A percentile compares a stretch with the other conserved stretches of the same genome.
These are phyloP conservation scores for Caryopteris hybrid DNA, from an alignment of 305 asterid genomes.

Conservation along the genomic window DNA sequence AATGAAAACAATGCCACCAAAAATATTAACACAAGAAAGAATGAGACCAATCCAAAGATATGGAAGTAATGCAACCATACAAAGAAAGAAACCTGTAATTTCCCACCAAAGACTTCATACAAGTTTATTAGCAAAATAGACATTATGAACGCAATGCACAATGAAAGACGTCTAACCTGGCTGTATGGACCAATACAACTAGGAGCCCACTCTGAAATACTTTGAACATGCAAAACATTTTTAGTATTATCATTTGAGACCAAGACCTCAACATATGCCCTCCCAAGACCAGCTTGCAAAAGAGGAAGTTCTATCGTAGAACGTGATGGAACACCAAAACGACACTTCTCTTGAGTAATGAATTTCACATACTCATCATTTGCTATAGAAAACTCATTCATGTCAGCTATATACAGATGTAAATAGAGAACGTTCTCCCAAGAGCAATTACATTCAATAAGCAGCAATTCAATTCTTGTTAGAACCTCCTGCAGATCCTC, in stretches of 20 bases:
- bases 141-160: not conserved
- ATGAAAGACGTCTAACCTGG: conserved; percentile 55
- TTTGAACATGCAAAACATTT: conserved; percentile 91
- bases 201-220: conserved; percentile 98
- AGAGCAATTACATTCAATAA: conserved; percentile 48
- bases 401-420: conserved; percentile 78
- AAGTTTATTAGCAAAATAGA: conserved; percentile 6
- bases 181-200: conserved; percentile 98
- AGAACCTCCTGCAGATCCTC: conserved; percentile 65
- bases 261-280: conserved; percentile 79
- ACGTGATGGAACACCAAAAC: conserved; percentile 93
- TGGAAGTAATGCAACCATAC: not conserved
- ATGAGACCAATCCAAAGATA: not conserved
- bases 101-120: not conserved
- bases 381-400: conserved; percentile 66
- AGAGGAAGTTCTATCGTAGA: conserved; percentile 92
- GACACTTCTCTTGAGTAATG: conserved; percentile 86
- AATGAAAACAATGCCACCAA: not conserved
- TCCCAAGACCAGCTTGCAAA: conserved; percentile 72
- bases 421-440: conserved; percentile 91
- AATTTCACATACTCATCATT: conserved; percentile 74
- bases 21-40: not conserved
- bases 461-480: conserved; percentile 56
- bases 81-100: conserved; percentile 2
- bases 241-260: conserved; percentile 65